phyloP scores from a whole-genome alignment of 2,329 filamentous ascomycete genomes.

The Orbilia oligospora region DNA sequence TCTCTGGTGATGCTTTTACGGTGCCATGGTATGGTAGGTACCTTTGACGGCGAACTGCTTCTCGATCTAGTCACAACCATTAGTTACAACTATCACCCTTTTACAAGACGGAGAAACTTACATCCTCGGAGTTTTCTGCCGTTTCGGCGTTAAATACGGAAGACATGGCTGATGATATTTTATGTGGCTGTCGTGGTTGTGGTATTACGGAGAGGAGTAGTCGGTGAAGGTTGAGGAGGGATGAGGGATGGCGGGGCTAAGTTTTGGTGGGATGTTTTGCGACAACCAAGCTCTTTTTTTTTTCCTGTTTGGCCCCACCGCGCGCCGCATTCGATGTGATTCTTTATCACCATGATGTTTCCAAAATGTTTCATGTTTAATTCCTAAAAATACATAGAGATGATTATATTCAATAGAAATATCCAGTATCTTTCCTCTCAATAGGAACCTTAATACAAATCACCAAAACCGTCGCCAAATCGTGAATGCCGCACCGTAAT shows the following conservation, averaged over 20 bases:
- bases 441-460: background rate
- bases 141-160: conserved; percentile 34
- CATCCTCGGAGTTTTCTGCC: conserved; percentile 20
- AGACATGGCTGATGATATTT: conserved; percentile 26
- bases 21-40: conserved; percentile 66
- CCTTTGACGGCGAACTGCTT: conserved; percentile 99
- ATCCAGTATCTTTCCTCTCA: background rate
- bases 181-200: background rate
- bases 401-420: background rate
- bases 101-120: background rate
- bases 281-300: conserved; percentile 5
- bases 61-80: conserved; percentile 80
- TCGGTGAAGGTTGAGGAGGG: background rate
- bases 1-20: background rate
- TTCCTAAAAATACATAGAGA: background rate
- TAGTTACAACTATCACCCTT: background rate
- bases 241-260: conserved; percentile 33
- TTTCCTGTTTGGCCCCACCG: conserved; percentile 16
- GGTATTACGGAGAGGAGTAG: background rate
- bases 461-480: background rate
- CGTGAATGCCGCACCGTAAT: background rate
- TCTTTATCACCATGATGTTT: background rate
- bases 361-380: background rate
- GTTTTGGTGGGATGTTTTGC: conserved; percentile 39
- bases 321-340: conserved; percentile 19